Percentiles rank a stretch among this genome's conserved stretches.
phyloP scores from a whole-genome alignment of 2,329 filamentous ascomycete species.

The Raffaelea arxii region DNA sequence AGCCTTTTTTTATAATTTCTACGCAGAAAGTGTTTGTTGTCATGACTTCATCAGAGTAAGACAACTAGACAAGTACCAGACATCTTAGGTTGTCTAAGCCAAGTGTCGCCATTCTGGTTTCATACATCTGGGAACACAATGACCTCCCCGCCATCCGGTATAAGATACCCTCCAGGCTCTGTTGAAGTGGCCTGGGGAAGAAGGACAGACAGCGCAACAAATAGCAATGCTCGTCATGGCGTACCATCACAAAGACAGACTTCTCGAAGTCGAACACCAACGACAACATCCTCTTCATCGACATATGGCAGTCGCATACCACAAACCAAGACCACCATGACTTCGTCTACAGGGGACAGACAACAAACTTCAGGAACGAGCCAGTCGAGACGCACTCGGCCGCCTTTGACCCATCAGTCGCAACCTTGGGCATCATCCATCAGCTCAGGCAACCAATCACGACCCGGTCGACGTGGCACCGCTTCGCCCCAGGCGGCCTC shows the following conservation, averaged over 20 bases:
- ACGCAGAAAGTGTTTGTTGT: background rate
- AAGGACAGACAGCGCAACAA: slow-evolving; percentile 16
- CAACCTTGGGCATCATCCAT: slow-evolving; percentile 31
- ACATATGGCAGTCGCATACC: slow-evolving; percentile 25
- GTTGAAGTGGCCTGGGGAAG: slow-evolving; percentile 12
- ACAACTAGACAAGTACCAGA: background rate
- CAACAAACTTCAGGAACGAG: slow-evolving; percentile 2
- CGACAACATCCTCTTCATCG: too few species aligned
- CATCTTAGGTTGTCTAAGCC: background rate
- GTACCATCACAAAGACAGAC: background rate
- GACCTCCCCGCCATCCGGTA: slow-evolving; percentile 15
- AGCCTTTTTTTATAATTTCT: background rate
- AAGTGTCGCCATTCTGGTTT: background rate
- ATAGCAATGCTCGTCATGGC: slow-evolving; percentile 5
- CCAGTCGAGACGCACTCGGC: slow-evolving; percentile 16
- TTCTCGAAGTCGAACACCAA: background rate
- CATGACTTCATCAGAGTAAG: too few species aligned
- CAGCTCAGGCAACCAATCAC: slow-evolving; percentile 15
- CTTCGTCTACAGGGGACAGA: slow-evolving; percentile 2
- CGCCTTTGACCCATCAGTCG: slow-evolving; percentile 30
- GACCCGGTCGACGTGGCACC: too few species aligned
- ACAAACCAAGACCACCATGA: slow-evolving; percentile 17
- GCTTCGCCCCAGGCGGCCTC: too few species aligned
- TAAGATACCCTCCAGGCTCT: slow-evolving; percentile 16
- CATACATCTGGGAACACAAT: slow-evolving; percentile 14